Evolutionary conservation across 805 yeast species (phyloP).

Genomic region (Wickerhamomyces tratensis): DNA sequence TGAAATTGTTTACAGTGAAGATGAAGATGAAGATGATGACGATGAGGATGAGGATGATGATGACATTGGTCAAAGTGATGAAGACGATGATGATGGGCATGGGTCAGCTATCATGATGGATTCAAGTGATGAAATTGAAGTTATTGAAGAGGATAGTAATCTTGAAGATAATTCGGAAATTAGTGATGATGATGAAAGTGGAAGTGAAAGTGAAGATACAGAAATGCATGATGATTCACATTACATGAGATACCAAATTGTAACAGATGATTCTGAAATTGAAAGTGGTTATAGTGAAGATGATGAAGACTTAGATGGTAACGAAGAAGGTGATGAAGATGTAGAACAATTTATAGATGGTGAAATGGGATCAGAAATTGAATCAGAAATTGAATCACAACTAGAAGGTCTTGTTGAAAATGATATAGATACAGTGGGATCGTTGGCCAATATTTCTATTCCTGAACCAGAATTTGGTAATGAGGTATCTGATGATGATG

Average conservation of each 20-base stretch:
- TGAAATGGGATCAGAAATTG: not conserved
- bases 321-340: slow-evolving; percentile 7
- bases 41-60: slow-evolving; percentile 21
- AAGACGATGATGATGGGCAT: slow-evolving; percentile 14
- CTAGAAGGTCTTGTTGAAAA: too few relatives aligned
- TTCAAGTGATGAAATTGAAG: slow-evolving; percentile 20
- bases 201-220: slow-evolving; percentile 1
- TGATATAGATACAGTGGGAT: too few relatives aligned
- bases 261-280: not conserved
- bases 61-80: slow-evolving; percentile 17
- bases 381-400: not conserved
- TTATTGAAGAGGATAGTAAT: slow-evolving; percentile 8
- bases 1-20: slow-evolving; percentile 24
- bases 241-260: not conserved
- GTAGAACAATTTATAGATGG: slow-evolving; percentile 1
- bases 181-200: not conserved
- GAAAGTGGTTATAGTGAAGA: not conserved
- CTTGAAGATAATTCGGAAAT: slow-evolving; percentile 15
- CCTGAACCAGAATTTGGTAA: slow-evolving; percentile 8
- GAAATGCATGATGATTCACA: not conserved
- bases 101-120: slow-evolving; percentile 1
- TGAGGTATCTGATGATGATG: slow-evolving; percentile 11
- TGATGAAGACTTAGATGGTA: slow-evolving; percentile 1
- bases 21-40: slow-evolving; percentile 22
- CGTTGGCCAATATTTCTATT: not conserved